A percentile compares a stretch with the other conserved stretches of the same genome.
Evolutionary conservation across 495 filamentous ascomycete species (phyloP).

Genomic region (Pyrenula aspistea): DNA sequence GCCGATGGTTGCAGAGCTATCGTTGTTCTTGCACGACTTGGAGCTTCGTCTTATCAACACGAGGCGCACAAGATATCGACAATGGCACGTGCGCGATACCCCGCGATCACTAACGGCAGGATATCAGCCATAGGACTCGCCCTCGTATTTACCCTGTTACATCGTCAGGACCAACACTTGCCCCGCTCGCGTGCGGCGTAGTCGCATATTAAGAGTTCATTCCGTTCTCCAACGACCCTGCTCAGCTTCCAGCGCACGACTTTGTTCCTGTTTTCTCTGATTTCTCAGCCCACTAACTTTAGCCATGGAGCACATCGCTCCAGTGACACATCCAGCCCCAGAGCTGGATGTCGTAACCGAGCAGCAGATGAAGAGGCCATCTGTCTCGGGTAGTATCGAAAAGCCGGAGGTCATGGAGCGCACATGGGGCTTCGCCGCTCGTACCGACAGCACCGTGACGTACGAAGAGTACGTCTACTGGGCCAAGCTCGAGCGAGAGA

Average conservation of each 20-base stretch:
- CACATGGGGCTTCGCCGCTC: constrained; percentile 14
- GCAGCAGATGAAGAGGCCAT: not conserved
- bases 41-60: not conserved
- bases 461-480: constrained; percentile 25
- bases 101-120: not conserved
- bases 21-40: not conserved
- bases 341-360: not conserved
- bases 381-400: not conserved
- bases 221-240: not conserved
- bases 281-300: not conserved
- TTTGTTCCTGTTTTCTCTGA: not conserved
- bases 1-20: not conserved
- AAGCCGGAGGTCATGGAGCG: constrained; percentile 5
- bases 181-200: not conserved
- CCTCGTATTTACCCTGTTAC: not conserved
- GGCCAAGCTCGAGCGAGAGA: constrained; percentile 16
- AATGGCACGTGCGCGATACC: not conserved
- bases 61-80: not conserved
- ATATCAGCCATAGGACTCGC: not conserved
- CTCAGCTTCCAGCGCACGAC: not conserved
- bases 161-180: not conserved
- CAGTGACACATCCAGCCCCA: not conserved
- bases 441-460: constrained; percentile 17
- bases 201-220: not conserved
- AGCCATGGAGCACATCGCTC: not conserved